phyloP scores from a whole-genome alignment of 306 rosid species.

The Casuarina cunninghamiana region DNA sequence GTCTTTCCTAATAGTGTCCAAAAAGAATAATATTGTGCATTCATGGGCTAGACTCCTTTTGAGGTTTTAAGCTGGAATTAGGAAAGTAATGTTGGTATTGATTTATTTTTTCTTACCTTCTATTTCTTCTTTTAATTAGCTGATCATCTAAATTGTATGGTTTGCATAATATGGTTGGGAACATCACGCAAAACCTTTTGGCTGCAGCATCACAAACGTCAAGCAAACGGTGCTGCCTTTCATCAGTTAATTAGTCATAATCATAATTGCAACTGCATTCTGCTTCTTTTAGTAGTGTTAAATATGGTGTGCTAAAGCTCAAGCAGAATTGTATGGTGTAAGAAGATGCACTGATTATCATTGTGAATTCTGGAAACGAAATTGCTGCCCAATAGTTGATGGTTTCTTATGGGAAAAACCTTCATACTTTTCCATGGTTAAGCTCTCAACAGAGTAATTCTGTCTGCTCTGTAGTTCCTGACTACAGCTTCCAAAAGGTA shows the following conservation, averaged over 20 bases:
- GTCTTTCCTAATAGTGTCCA: slow-evolving; percentile 1
- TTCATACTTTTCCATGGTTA: too few relatives aligned
- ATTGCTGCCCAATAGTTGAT: background rate
- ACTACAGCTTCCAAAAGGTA: too few relatives aligned
- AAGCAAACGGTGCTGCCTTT: background rate
- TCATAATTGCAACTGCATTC: too few relatives aligned
- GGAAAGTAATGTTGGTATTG: background rate
- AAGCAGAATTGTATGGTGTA: too few relatives aligned
- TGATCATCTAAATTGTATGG: background rate
- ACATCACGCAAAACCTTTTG: background rate
- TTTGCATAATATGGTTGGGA: background rate
- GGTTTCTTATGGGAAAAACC: too few relatives aligned
- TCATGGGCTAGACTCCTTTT: background rate
- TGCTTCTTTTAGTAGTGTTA: too few relatives aligned
- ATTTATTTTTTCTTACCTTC: background rate
- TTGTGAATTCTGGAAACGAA: background rate
- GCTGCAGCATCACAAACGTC: background rate
- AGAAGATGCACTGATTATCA: background rate
- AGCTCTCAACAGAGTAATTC: too few relatives aligned
- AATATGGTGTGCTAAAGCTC: too few relatives aligned
- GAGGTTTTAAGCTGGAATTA: background rate
- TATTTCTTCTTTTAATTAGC: background rate
- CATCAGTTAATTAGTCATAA: too few relatives aligned
- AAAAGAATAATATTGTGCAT: background rate
- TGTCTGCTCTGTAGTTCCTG: too few relatives aligned